Evolutionary conservation across 169 alveolate genomes (phyloP), one percentile per base, ranked within the genome.

Genomic region (Eimeria praecox): DNA sequence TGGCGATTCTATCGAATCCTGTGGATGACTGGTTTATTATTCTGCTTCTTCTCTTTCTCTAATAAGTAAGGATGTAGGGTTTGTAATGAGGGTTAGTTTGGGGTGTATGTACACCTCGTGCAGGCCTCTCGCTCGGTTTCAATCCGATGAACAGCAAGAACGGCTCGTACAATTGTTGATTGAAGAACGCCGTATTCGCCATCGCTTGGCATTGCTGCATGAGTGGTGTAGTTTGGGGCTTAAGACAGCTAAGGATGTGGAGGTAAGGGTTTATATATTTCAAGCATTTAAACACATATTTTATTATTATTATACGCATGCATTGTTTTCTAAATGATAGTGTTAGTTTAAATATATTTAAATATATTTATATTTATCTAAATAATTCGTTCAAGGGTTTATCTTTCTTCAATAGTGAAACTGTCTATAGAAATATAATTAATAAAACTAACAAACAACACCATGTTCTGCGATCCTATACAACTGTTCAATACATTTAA

Each of bases 191-290:
- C 97, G 98, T 66, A 95, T 98, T 27, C 97, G 99, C n/a, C 96
- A 97, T 9, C 98, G 98, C 73, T 96, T 98, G 62, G 97, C 97
- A 30, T 97, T 97, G 94, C 97, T 98, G 54, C 98, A 97, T 92
- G 98, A 97, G 86, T 98, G 99, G 99, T 97, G 97, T 75, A 97
- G 99, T 18, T 96, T 98, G 49, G 99, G 99, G 4, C 96, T 98
- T 33, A 98, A 98, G 87, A 98, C 98, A 44, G 95, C 97, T n/a
- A 98, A 97, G n/a, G 99, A 98, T 54, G 98, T 98, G 5, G 97
- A 96, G 77, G 98, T 96, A 80, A 78, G 97, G 91, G n/a, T 59
- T 1, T 59, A n/a, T n/a, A n/a, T n/a, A n/a, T n/a, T n/a, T n/a
- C n/a, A n/a, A n/a, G n/a, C n/a, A n/a, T n/a, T n/a, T n/a, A n/a